A percentile compares a stretch with the other conserved stretches of the same genome.
These are phyloP conservation scores for Coniosporium tulheliwenetii DNA, from an alignment of 2,329 filamentous ascomycete species.

Conservation along the genomic window DNA sequence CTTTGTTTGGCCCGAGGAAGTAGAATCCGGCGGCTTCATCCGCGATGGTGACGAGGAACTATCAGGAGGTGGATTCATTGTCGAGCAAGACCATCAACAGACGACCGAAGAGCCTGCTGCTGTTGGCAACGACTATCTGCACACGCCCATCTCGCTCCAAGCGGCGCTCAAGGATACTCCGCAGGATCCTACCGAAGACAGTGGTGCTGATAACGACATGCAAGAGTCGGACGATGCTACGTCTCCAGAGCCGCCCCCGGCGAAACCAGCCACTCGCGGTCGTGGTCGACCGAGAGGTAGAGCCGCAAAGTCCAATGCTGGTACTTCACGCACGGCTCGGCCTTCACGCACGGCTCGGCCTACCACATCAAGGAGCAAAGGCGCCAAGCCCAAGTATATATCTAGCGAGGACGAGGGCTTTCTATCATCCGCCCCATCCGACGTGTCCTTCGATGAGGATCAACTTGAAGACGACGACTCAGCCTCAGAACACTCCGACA, in stretches of 20 bases:
- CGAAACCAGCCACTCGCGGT: constrained; percentile 1
- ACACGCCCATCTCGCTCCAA: constrained; percentile 19
- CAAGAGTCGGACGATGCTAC: constrained; percentile 20
- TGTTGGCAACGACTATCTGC: constrained; percentile 6
- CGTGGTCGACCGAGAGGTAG: constrained; percentile 7
- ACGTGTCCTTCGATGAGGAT: no score
- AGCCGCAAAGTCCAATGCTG: background rate
- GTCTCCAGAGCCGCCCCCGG: background rate
- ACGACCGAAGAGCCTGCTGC: no score
- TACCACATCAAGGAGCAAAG: constrained; percentile 1
- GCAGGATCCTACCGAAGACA: background rate
- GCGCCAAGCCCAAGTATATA: background rate
- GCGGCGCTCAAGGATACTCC: constrained; percentile 11
- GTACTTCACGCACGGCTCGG: background rate
- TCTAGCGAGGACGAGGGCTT: background rate
- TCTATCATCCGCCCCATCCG: no score
- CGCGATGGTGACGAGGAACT: constrained; percentile 14
- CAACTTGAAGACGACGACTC: no score
- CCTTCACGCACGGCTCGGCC: background rate
- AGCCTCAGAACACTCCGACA: no score
- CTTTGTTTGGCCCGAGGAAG: constrained; percentile 2
- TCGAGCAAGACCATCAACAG: constrained; percentile 8
- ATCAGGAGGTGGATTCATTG: constrained; percentile 14
- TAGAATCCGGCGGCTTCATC: constrained; percentile 11
- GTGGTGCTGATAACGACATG: background rate